phyloP scores from a whole-genome alignment of 164 flowering plant species.

The Tetrastigma voinierianum region DNA sequence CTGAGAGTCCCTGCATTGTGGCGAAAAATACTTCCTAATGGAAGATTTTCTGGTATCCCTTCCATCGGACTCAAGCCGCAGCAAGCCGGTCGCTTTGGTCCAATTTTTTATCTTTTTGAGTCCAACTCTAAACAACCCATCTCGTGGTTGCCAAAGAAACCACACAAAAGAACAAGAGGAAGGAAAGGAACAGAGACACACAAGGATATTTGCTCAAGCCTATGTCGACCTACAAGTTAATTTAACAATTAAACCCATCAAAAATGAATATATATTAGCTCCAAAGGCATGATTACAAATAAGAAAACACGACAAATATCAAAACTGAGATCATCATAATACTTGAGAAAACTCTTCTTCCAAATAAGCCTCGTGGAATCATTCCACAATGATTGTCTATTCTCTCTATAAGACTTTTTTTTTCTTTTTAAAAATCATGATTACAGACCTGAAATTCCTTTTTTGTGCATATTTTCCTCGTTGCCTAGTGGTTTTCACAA shows the following conservation, averaged over 20 bases:
- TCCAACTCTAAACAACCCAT: constrained; percentile 53
- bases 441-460: too few species aligned
- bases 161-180: constrained; percentile 20
- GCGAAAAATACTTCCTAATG: constrained; percentile 36
- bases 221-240: constrained; percentile 27
- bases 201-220: constrained; percentile 13
- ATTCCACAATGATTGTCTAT: too few species aligned
- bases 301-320: too few species aligned
- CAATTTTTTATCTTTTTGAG: constrained; percentile 52
- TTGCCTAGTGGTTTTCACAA: too few species aligned
- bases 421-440: too few species aligned
- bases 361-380: too few species aligned
- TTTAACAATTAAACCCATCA: neutral
- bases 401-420: too few species aligned
- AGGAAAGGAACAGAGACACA: constrained; percentile 20
- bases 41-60: constrained; percentile 29
- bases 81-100: constrained; percentile 49
- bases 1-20: constrained; percentile 34
- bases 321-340: too few species aligned
- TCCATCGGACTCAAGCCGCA: constrained; percentile 37
- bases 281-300: neutral
- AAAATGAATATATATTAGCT: neutral
- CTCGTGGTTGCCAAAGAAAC: constrained; percentile 23
- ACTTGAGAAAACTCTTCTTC: too few species aligned
- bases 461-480: too few species aligned